Conservation (phyloP, 106 monocot species). For the Platanthera guangdongensis region DNA sequence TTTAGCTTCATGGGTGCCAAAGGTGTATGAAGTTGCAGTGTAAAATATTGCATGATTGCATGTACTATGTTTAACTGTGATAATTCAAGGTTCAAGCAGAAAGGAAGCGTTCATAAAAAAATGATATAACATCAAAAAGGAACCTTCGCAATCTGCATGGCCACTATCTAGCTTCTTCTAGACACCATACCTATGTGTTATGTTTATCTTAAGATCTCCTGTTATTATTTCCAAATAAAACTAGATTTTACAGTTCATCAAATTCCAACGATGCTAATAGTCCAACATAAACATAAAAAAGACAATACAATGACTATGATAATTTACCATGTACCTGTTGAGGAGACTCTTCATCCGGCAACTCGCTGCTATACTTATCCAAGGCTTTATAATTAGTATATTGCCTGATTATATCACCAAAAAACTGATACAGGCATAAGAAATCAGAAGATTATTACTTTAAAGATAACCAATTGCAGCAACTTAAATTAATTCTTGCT, state of each 20-base stretch:
- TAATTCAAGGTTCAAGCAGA: too few relatives aligned
- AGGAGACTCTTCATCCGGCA: neutral
- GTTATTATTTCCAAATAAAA: neutral
- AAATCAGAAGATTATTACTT: neutral
- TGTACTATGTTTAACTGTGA: too few relatives aligned
- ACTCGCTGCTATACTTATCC: neutral
- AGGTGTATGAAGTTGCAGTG: neutral
- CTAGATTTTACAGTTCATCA: neutral
- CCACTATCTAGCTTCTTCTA: neutral
- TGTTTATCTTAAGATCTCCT: neutral
- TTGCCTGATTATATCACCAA: neutral
- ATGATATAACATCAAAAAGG: neutral
- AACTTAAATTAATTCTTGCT: neutral
- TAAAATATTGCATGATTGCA: neutral
- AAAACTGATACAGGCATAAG: conserved; percentile 2
- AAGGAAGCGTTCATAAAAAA: neutral
- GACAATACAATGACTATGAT: neutral
- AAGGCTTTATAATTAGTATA: neutral
- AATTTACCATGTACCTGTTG: neutral
- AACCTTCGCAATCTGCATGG: neutral
- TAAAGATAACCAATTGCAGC: neutral
- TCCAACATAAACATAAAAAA: neutral
- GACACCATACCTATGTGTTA: neutral
- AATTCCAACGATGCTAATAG: neutral
- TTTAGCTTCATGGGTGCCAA: neutral